A percentile compares a stretch with the other conserved stretches of the same genome.
These are phyloP conservation scores for Lepidopterella palustris DNA, from an alignment of 495 filamentous ascomycete species.

Conservation along the genomic window DNA sequence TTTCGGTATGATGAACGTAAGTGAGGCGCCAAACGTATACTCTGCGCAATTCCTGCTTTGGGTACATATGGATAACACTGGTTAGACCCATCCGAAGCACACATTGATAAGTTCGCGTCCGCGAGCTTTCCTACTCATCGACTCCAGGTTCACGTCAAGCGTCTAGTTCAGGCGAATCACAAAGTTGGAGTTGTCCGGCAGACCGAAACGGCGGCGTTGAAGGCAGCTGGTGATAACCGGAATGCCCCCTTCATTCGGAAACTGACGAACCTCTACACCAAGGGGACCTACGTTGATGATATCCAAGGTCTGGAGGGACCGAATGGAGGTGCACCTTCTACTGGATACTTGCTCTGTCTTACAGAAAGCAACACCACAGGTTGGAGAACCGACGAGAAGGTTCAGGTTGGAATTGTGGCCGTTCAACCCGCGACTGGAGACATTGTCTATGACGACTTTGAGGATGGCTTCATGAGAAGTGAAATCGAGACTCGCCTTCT, in stretches of 20 bases:
- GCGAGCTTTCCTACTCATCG: slow-evolving; percentile 92
- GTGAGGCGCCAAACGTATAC: slow-evolving; percentile 14
- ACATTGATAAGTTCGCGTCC: slow-evolving; percentile 86
- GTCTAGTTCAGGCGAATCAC: slow-evolving; percentile 82
- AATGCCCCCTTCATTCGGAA: slow-evolving; percentile 89
- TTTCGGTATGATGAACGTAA: slow-evolving; percentile 85
- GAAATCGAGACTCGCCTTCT: slow-evolving; percentile 92
- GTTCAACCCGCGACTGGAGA: slow-evolving; percentile 95
- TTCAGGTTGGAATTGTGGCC: slow-evolving; percentile 85
- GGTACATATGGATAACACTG: no score
- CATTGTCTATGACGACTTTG: slow-evolving; percentile 93
- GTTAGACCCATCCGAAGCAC: slow-evolving; percentile 79
- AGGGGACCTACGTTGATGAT: slow-evolving; percentile 97
- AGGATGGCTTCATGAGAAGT: slow-evolving; percentile 96
- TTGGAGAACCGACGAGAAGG: slow-evolving; percentile 84
- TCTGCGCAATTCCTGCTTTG: no score
- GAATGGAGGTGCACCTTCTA: slow-evolving; percentile 58
- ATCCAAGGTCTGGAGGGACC: slow-evolving; percentile 66
- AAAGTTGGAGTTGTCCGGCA: slow-evolving; percentile 96
- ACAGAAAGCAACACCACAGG: slow-evolving; percentile 84
- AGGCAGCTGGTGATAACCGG: slow-evolving; percentile 91
- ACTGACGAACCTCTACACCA: slow-evolving; percentile 95
- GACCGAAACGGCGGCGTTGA: slow-evolving; percentile 95
- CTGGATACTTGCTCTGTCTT: slow-evolving; percentile 87
- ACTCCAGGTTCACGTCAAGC: slow-evolving; percentile 89